Conservation (phyloP, 495 filamentous ascomycete genomes). For the Pseudoneurospora amorphoporcata region DNA sequence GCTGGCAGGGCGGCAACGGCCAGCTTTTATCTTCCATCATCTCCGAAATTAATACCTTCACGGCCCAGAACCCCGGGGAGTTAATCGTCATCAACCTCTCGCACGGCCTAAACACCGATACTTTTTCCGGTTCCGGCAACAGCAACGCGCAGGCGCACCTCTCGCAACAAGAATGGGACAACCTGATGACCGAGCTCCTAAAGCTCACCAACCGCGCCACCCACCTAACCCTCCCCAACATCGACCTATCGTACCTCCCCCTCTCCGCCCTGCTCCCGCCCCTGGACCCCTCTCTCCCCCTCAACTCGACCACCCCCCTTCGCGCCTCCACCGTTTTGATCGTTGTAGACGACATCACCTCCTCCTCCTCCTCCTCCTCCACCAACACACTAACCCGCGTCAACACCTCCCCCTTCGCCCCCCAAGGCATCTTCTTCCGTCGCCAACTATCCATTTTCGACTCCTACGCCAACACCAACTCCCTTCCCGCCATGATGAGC, state of each 20-base stretch:
- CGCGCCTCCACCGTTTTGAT: background rate
- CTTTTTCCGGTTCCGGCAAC: background rate
- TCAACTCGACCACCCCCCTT: too few species aligned
- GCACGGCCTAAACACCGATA: conserved; percentile 1
- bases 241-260: background rate
- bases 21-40: background rate
- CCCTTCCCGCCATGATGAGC: background rate
- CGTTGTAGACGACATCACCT: background rate
- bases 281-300: background rate
- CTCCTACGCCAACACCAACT: background rate
- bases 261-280: background rate
- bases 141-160: background rate
- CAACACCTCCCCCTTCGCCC: background rate
- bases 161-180: background rate
- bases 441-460: background rate
- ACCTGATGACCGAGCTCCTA: background rate
- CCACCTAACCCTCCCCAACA: background rate
- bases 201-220: background rate
- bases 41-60: background rate
- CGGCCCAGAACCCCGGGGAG: background rate
- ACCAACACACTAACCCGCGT: too few species aligned
- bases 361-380: too few species aligned
- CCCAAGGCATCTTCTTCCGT: background rate
- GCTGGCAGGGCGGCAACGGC: background rate
- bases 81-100: background rate